Percentiles rank a stretch among this genome's conserved stretches.
Conservation (phyloP, 2,329 filamentous ascomycete genomes). For the Cordyceps fumosorosea region DNA sequence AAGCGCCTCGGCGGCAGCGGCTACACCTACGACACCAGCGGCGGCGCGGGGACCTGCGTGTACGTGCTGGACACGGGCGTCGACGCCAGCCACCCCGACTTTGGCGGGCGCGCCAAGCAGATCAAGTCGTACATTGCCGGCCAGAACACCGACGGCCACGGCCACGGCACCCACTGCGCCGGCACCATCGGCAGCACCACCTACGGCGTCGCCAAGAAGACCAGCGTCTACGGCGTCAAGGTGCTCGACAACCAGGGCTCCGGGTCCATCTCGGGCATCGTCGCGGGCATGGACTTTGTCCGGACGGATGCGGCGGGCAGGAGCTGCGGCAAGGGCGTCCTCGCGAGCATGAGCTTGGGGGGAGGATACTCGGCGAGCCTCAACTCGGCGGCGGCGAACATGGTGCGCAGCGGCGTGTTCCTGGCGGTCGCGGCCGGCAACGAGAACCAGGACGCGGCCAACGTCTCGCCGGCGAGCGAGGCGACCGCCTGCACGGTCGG, state of each 20-base stretch:
- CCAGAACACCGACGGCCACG: conserved; percentile 34
- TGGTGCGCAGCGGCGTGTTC: conserved; percentile 39
- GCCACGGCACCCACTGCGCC: conserved; percentile 42
- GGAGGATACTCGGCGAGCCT: conserved; percentile 37
- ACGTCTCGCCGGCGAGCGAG: conserved; percentile 40
- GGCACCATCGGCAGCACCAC: conserved; percentile 36
- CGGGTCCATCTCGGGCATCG: conserved; percentile 33
- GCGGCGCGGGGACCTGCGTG: conserved; percentile 33
- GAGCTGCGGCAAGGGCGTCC: conserved; percentile 35
- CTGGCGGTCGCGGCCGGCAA: conserved; percentile 52
- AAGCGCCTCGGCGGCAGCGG: conserved; percentile 19
- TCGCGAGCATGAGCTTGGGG: conserved; percentile 51
- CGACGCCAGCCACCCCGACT: conserved; percentile 29
- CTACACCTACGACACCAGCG: conserved; percentile 32
- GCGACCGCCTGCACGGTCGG: conserved; percentile 43
- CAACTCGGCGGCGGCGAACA: conserved; percentile 40
- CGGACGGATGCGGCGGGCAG: conserved; percentile 27
- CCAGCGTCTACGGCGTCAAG: conserved; percentile 38
- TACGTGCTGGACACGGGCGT: conserved; percentile 43
- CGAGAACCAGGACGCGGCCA: conserved; percentile 34
- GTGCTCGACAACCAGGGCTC: conserved; percentile 33
- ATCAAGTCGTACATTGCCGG: conserved; percentile 32
- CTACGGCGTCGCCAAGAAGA: conserved; percentile 41
- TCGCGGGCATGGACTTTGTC: conserved; percentile 39
- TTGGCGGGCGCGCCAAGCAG: conserved; percentile 36